Evolutionary conservation across 139 green algal species (phyloP), one percentile per base, ranked within the genome.

Genomic region (Klebsormidium nitens): DNA sequence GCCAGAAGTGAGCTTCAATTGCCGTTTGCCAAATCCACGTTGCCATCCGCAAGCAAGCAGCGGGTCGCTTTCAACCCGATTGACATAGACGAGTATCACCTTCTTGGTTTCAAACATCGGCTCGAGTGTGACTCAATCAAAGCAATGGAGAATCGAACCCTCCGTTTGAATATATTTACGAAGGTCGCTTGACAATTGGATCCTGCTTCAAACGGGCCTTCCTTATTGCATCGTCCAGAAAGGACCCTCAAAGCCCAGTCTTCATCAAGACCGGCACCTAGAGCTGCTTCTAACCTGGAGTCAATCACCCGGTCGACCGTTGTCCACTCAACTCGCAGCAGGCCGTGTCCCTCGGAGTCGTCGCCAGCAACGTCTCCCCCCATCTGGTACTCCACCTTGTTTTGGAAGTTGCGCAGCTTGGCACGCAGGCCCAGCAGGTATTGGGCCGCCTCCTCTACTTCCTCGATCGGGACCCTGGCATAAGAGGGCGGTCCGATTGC

Each of bases 301-400:
- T 40, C 44, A 2, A 77, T 68, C 1, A 77, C 35, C 26, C 64
- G 2, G 36, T 77, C 70, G 32, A 77, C 70, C 55, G 23, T 75
- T 19, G 28, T 11, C 70, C 70, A 77, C 2, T 77, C 70, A 36
- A 39, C 6, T 19, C 61, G 44, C 64, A 19, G 28, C 61, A 6
- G 11, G 29, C 44, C 44, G 8, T 36, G 39, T 55, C 0, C 0
- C 8, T 71, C 65, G 14, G 26, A 17, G 19, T 73, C 65, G 14
- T 48, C 65, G 8, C 49, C 48, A 17, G 32, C 65, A 1, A 3
- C 26, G 26, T 47, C 8, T 38, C 47, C 55, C 19, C 48, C 31
- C 23, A 29, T 26, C 38, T 1, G 49, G 19, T 14, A 29, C 6
- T 19, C 5, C 14, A 17, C 37, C 3, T 29, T 64, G 48, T 34